These are phyloP conservation scores for Poronia punctata DNA, from an alignment of 495 filamentous ascomycete species.

Conservation along the genomic window DNA sequence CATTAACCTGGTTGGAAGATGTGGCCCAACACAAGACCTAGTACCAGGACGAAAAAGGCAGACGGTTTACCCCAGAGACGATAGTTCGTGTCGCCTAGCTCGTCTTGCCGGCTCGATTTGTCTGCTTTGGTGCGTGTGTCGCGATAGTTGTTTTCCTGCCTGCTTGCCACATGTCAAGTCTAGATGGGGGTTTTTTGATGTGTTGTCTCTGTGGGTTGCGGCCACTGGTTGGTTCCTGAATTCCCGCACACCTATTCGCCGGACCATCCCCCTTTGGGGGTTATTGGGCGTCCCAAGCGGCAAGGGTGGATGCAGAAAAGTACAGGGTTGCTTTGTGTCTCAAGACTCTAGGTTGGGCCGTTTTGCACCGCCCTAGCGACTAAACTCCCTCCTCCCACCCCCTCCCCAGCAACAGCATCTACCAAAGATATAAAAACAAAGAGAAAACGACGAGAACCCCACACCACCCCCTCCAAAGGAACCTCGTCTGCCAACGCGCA, in stretches of 20 bases:
- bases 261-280: conserved; percentile 11
- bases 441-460: background rate
- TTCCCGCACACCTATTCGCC: conserved; percentile 10
- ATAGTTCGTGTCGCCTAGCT: conserved; percentile 2
- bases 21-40: background rate
- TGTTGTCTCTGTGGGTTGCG: conserved; percentile 7
- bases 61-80: conserved; percentile 5
- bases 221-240: conserved; percentile 12
- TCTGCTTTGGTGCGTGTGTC: background rate
- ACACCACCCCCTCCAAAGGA: too few species aligned
- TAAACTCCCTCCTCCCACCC: too few species aligned
- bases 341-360: conserved; percentile 9
- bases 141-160: conserved; percentile 1
- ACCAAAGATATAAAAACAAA: background rate
- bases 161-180: conserved; percentile 14
- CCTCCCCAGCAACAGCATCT: too few species aligned
- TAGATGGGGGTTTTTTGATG: conserved; percentile 13
- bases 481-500: too few species aligned
- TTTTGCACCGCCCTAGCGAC: conserved; percentile 8
- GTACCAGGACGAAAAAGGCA: conserved; percentile 1
- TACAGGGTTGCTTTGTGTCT: too few species aligned
- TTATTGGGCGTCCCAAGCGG: conserved; percentile 8
- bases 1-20: conserved; percentile 1
- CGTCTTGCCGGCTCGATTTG: conserved; percentile 4
- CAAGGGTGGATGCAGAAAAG: too few species aligned